phyloP scores from a whole-genome alignment of 345 rosid genomes.

The Geranium rotundifolium region DNA sequence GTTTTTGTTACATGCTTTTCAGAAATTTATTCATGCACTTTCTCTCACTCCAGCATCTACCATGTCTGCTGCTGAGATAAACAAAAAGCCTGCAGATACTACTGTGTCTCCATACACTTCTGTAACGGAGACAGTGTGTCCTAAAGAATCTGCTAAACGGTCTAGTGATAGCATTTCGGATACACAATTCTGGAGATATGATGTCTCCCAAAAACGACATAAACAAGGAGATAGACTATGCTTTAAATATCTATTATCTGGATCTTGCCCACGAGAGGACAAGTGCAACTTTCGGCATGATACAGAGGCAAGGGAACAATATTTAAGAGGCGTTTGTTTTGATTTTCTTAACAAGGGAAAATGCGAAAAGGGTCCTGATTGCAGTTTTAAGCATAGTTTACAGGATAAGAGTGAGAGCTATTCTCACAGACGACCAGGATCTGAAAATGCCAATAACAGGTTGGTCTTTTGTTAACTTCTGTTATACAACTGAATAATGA shows the following conservation, averaged over 20 bases:
- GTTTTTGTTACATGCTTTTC: conserved; percentile 11
- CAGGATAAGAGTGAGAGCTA: conserved; percentile 37
- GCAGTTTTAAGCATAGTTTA: conserved; percentile 75
- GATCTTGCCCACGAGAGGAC: conserved; percentile 71
- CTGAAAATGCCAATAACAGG: conserved; percentile 26
- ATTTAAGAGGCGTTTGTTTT: conserved; percentile 78
- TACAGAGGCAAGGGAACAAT: conserved; percentile 69
- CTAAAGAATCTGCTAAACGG: conserved; percentile 44
- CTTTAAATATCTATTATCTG: conserved; percentile 76
- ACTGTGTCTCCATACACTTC: conserved; percentile 52
- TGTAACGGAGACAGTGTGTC: conserved; percentile 29
- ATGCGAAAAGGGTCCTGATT: conserved; percentile 89
- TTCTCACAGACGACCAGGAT: conserved; percentile 33
- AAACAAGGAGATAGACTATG: conserved; percentile 61
- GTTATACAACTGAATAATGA: no score
- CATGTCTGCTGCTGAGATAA: conserved; percentile 72
- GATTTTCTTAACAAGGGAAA: conserved; percentile 85
- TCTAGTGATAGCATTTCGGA: conserved; percentile 35
- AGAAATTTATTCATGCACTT: conserved; percentile 89
- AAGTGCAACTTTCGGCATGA: conserved; percentile 66
- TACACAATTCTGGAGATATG: conserved; percentile 89
- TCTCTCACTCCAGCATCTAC: conserved; percentile 68
- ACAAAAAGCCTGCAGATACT: conserved; percentile 55
- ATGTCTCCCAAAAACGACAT: conserved; percentile 66
- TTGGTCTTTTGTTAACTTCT: no score